Percentiles rank a stretch among this genome's conserved stretches.
Conservation (phyloP, 352 stramenopile species). For the Phytophthora cryptogea region DNA sequence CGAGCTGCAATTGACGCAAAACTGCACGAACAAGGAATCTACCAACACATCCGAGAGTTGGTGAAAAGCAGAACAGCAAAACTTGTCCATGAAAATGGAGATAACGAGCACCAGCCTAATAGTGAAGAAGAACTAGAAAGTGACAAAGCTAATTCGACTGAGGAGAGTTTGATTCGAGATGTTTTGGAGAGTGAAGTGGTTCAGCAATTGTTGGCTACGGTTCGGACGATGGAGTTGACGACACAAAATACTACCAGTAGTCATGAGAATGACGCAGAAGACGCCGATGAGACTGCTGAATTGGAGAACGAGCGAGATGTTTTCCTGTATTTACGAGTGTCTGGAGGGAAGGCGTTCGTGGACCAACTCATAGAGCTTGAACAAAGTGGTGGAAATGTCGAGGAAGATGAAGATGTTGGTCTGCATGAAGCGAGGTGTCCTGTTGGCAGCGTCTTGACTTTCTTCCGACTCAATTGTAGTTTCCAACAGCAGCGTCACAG, state of each 20-base stretch:
- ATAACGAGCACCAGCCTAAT: neutral
- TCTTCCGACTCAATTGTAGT: constrained; percentile 55
- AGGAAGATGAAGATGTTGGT: constrained; percentile 19
- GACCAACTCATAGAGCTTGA: constrained; percentile 57
- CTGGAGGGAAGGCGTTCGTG: constrained; percentile 70
- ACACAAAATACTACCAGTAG: neutral
- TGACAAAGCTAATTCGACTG: constrained; percentile 1
- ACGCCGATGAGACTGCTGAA: neutral
- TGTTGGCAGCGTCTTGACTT: constrained; percentile 47
- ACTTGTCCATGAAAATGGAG: neutral
- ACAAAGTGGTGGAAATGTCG: constrained; percentile 6
- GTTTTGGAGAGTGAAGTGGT: constrained; percentile 78
- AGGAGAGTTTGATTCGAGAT: constrained; percentile 49
- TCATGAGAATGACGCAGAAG: constrained; percentile 12
- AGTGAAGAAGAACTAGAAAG: constrained; percentile 1
- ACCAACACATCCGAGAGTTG: constrained; percentile 70
- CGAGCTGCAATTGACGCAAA: constrained; percentile 75
- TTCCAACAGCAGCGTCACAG: constrained; percentile 64
- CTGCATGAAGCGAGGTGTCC: constrained; percentile 27
- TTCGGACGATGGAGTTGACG: constrained; percentile 40
- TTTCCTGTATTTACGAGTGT: constrained; percentile 59
- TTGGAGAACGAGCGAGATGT: constrained; percentile 24
- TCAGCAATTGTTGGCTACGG: constrained; percentile 60
- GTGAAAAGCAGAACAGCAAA: constrained; percentile 37
- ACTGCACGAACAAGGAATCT: constrained; percentile 75